A percentile compares a stretch with the other conserved stretches of the same genome.
These are phyloP conservation scores for Monilinia fructigena DNA, from an alignment of 2,329 filamentous ascomycete genomes.

Conservation along the genomic window DNA sequence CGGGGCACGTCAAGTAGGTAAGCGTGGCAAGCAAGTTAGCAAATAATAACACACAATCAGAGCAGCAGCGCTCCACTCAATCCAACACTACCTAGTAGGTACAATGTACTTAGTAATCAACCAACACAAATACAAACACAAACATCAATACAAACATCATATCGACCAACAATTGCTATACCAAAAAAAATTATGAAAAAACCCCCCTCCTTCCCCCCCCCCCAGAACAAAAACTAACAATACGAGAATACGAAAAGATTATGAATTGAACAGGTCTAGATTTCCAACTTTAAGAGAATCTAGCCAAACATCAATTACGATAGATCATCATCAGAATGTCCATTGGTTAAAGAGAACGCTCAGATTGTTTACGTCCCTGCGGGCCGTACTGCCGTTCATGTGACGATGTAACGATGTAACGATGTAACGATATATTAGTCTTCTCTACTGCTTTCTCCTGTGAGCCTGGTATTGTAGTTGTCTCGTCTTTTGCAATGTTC, in stretches of 20 bases:
- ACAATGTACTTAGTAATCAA: too few relatives aligned
- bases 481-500: constrained; percentile 7
- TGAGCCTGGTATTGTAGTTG: too few relatives aligned
- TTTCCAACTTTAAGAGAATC: background rate
- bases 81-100: background rate
- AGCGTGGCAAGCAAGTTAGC: constrained; percentile 15
- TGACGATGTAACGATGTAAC: background rate
- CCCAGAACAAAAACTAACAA: background rate
- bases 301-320: background rate
- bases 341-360: background rate
- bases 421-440: background rate
- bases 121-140: background rate
- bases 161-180: constrained; percentile 3
- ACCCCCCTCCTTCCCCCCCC: too few relatives aligned
- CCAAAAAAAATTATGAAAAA: background rate
- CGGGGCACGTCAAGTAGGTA: constrained; percentile 10
- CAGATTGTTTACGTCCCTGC: constrained; percentile 3
- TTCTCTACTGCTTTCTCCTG: background rate
- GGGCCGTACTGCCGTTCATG: constrained; percentile 12
- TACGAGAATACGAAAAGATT: background rate
- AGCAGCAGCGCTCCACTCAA: background rate
- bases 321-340: background rate
- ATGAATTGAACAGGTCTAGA: background rate
- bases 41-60: background rate
- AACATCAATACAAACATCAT: background rate